Percentiles rank a stretch among this genome's conserved stretches.
Conservation (phyloP, 257 asterid species). For the Sherardia arvensis region DNA sequence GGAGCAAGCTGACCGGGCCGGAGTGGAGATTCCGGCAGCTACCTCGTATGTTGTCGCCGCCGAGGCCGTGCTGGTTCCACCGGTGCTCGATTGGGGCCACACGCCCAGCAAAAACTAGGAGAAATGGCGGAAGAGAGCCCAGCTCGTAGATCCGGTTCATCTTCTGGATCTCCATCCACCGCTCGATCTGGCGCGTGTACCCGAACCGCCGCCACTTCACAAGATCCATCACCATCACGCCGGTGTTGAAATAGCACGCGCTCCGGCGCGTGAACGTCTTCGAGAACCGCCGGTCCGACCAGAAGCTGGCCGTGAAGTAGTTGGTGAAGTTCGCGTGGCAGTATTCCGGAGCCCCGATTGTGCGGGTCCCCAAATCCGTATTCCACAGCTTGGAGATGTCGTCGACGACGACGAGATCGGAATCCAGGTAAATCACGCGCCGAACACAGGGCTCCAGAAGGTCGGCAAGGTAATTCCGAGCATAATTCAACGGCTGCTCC, state of each 20-base stretch:
- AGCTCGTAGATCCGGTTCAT: slow-evolving; percentile 76
- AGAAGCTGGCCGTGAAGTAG: slow-evolving; percentile 62
- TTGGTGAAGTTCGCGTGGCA: slow-evolving; percentile 89
- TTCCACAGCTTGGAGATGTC: slow-evolving; percentile 72
- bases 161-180: slow-evolving; percentile 96
- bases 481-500: slow-evolving; percentile 81
- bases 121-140: slow-evolving; percentile 80
- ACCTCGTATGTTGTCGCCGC: slow-evolving; percentile 80
- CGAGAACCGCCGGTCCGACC: slow-evolving; percentile 46
- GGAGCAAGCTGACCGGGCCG: slow-evolving; percentile 89
- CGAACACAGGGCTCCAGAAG: slow-evolving; percentile 69
- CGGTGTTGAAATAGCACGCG: slow-evolving; percentile 85
- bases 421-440: slow-evolving; percentile 76
- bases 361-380: slow-evolving; percentile 44
- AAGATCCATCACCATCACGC: slow-evolving; percentile 93
- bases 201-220: slow-evolving; percentile 71
- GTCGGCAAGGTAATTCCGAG: slow-evolving; percentile 72
- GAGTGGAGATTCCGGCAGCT: slow-evolving; percentile 85
- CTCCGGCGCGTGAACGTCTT: slow-evolving; percentile 42
- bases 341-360: slow-evolving; percentile 92
- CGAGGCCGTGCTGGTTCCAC: slow-evolving; percentile 94
- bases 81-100: slow-evolving; percentile 90
- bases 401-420: slow-evolving; percentile 82
- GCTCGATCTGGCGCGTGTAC: slow-evolving; percentile 67
- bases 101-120: slow-evolving; percentile 78